Base-by-base conservation (phyloP, 2,329 filamentous ascomycete species). In the Metarhizium anisopliae region DNA sequence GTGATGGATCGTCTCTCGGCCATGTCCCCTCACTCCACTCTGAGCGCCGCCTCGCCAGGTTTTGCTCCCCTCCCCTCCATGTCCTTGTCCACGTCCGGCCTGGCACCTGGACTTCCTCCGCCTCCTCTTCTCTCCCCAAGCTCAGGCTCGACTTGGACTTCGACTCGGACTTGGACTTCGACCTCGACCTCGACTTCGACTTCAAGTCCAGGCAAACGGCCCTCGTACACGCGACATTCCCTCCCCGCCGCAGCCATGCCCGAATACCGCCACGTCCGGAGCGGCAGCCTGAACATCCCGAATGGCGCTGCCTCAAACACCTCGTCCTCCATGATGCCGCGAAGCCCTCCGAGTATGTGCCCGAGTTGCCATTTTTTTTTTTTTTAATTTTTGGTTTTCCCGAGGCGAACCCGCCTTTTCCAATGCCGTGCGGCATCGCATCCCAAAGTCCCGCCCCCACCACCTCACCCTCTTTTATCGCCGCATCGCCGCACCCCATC, bases 271-370 rank as follows among this genome's bases (percentile, higher is more conserved):
- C 81, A 84, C 70, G 70, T 76, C 67, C 79, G 81, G 64, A 78
- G 77, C 65, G 75, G 79, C 64, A 84, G 81, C 69, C 74, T 82
- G 68, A 81, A 75, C 66, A 78, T 80, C 58, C 71, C 74, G 58
- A 67, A 60, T 64, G 66, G 63, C 56, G 60, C 62, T 32, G 65
- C 58, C 47, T 61, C 51, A 55, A 59, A 62, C 59, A 61, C 57
- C 55, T 52, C 56, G 10, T 52, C 56, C 2, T 55, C 63, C 55
- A 63, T 67, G 66, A 63, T 65, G 59, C 80, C 83, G 50, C 73
- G 82, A 63, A 85, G 82, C 69, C 83, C 83, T 60, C 82, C 83
- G 32, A 84, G 81, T 82, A 58, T 36, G 36, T 58, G 32, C 25
- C 51, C 52, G 45, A 35, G 43, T 35, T 16, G 36, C 14, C 51